Evolutionary conservation across 2,329 filamentous ascomycete species (phyloP), one percentile per base, ranked within the genome.

Genomic region (Setomelanomma holmii): DNA sequence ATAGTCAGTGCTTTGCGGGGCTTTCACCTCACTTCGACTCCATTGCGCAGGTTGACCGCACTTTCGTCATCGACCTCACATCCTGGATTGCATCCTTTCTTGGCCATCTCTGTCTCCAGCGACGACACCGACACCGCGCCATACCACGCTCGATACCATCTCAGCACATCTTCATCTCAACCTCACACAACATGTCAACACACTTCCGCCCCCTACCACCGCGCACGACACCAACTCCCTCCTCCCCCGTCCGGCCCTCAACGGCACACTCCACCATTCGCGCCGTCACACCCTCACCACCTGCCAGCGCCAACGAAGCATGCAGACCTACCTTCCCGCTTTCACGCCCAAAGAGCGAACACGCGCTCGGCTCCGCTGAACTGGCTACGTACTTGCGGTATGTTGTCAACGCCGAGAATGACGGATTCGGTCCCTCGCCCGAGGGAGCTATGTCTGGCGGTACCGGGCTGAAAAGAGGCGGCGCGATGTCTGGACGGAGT

Each of bases 261-360:
- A 67, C 60, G 17, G 52, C 59, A 20, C 54, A 54, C 47, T 69
- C 62, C 0, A 71, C 67, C 2, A 69, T 72, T 39, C 66, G 68
- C 20, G 58, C 59, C 23, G 64, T 72, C 22, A 58, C 64, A 7
- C 67, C 68, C 7, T 71, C 67, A 11, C 68, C 67, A 11, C 52
- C 59, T 7, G 53, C 58, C 2, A 63, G 56, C 14, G 42, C 16
- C 16, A 41, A 27, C 45, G 35, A n/a, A 46, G 41, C 16, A 43
- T 45, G 4, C 38, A 40, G 12, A 21, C 38, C 24, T 2, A 21
- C 16, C 7, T 12, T 17, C 7, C 34, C 22, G 7, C 12, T 40
- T 6, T 34, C 22, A 16, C 46, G 40, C 3, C 27, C 40, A 5
- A 42, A 49, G 19, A 30, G 46, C 39, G 46, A 35, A n/a, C 46